phyloP scores from a whole-genome alignment of 805 yeast genomes.

The Grigorovia humatica region DNA sequence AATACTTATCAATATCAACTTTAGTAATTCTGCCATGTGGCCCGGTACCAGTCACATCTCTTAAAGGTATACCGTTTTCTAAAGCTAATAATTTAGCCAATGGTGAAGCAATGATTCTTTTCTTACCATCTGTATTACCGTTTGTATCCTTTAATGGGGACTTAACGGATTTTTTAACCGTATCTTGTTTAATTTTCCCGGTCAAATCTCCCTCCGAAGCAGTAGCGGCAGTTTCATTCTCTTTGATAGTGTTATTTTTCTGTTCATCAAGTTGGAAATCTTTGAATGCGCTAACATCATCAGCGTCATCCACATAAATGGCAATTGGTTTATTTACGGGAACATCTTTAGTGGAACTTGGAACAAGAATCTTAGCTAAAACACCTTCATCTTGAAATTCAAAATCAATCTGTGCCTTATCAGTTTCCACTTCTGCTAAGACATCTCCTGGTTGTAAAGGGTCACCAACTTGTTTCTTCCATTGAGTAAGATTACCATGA shows the following conservation, averaged over 20 bases:
- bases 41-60: conserved; percentile 82
- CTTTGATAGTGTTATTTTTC: conserved; percentile 14
- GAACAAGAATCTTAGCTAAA: conserved; percentile 77
- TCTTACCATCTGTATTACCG: conserved; percentile 23
- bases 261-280: conserved; percentile 75
- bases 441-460: conserved; percentile 84
- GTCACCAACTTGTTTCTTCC: conserved; percentile 90
- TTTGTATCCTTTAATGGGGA: conserved; percentile 17
- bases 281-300: conserved; percentile 79
- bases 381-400: conserved; percentile 96
- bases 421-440: conserved; percentile 94
- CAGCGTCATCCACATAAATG: conserved; percentile 82
- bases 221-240: background rate
- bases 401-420: conserved; percentile 95
- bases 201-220: background rate
- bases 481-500: conserved; percentile 79
- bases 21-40: conserved; percentile 92
- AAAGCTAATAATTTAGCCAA: conserved; percentile 87
- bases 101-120: conserved; percentile 89
- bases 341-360: conserved; percentile 77
- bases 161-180: background rate
- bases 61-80: conserved; percentile 82
- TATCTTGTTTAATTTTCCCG: background rate
- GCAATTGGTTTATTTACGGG: conserved; percentile 96
- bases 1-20: conserved; percentile 72